phyloP scores from a whole-genome alignment of 106 monocot species.

The Allium sativum region DNA sequence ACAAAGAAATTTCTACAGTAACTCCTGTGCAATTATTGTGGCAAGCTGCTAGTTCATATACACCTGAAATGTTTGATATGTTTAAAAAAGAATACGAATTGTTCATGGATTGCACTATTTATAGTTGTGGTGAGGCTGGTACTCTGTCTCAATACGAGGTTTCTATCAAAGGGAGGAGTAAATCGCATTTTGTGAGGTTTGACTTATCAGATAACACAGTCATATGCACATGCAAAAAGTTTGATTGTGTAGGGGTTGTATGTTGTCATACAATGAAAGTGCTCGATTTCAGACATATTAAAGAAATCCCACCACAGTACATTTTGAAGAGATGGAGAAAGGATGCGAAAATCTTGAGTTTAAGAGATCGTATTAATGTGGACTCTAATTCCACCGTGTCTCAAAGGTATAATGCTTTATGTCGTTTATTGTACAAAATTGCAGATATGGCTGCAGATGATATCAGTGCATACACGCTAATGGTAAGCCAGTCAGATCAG shows the following conservation, averaged over 20 bases:
- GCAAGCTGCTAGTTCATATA: slow-evolving; percentile 51
- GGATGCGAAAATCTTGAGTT: slow-evolving; percentile 38
- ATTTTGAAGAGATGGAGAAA: slow-evolving; percentile 65
- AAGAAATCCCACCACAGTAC: slow-evolving; percentile 50
- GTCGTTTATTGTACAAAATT: slow-evolving; percentile 47
- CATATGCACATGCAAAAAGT: slow-evolving; percentile 55
- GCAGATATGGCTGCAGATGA: slow-evolving; percentile 60
- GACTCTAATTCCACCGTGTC: slow-evolving; percentile 24
- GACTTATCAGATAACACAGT: slow-evolving; percentile 42
- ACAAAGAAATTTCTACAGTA: slow-evolving; percentile 29
- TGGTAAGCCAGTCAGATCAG: slow-evolving; percentile 52
- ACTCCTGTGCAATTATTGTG: slow-evolving; percentile 38
- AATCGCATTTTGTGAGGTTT: slow-evolving; percentile 50
- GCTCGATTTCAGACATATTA: slow-evolving; percentile 47
- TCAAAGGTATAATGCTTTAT: slow-evolving; percentile 41
- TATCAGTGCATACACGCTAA: slow-evolving; percentile 42
- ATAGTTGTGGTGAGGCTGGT: slow-evolving; percentile 44
- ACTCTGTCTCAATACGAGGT: slow-evolving; percentile 41
- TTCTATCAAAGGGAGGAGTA: slow-evolving; percentile 31
- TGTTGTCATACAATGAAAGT: slow-evolving; percentile 71
- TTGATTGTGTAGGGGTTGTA: slow-evolving; percentile 39
- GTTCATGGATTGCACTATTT: slow-evolving; percentile 42
- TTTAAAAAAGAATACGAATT: slow-evolving; percentile 54
- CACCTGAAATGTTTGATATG: slow-evolving; percentile 45
- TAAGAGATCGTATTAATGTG: slow-evolving; percentile 29